A percentile compares a stretch with the other conserved stretches of the same genome.
Evolutionary conservation across 768 basidiomycete genomes (phyloP).

Genomic region (Lactarius indigo): DNA sequence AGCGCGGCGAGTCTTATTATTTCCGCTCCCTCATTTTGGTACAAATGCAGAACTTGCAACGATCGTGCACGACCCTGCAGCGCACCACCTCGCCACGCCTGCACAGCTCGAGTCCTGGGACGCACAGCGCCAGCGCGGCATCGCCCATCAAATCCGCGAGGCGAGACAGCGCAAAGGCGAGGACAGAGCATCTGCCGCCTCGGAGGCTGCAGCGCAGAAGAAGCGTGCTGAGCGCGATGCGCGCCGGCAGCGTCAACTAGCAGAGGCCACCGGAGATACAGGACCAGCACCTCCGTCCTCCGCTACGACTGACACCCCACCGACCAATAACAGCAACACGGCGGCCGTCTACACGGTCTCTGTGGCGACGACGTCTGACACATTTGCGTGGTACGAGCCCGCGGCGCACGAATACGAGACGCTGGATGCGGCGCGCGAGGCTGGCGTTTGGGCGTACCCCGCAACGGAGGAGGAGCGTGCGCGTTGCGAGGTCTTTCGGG

Average conservation of each 20-base stretch:
- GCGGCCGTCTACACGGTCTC: constrained; percentile 48
- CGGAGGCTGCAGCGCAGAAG: constrained; percentile 56
- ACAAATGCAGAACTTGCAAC: constrained; percentile 49
- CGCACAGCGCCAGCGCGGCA: constrained; percentile 42
- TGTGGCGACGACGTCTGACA: constrained; percentile 61
- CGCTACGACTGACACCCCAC: not conserved
- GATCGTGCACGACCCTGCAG: constrained; percentile 66
- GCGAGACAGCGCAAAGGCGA: constrained; percentile 44
- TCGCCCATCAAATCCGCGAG: constrained; percentile 47
- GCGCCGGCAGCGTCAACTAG: constrained; percentile 25
- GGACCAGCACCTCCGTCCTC: not conserved
- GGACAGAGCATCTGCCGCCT: constrained; percentile 28
- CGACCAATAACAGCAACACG: not conserved
- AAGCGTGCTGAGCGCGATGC: constrained; percentile 73
- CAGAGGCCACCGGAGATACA: not conserved
- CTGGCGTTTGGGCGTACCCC: constrained; percentile 78
- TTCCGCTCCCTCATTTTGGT: not conserved
- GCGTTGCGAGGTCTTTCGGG: constrained; percentile 73
- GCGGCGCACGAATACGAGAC: constrained; percentile 45
- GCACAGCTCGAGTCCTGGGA: constrained; percentile 54
- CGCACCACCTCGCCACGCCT: constrained; percentile 49
- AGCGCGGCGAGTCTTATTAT: not conserved
- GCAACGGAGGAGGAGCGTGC: constrained; percentile 61
- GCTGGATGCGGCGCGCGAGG: constrained; percentile 56
- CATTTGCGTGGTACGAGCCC: constrained; percentile 66